Evolutionary conservation across 2,329 filamentous ascomycete genomes (phyloP).

Genomic region (Alternaria brassicae): DNA sequence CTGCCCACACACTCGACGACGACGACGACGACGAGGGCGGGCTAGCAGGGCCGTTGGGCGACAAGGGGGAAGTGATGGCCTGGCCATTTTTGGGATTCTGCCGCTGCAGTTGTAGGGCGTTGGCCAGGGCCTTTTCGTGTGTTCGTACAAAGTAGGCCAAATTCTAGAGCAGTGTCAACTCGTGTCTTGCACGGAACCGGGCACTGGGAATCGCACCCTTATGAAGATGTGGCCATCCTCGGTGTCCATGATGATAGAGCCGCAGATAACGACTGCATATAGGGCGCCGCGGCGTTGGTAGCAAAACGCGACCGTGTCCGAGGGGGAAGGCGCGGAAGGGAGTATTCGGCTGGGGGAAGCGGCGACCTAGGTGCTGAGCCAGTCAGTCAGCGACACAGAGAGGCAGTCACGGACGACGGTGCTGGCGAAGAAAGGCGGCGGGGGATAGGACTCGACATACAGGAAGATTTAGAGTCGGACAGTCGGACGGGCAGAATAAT

Average conservation of each 20-base stretch:
- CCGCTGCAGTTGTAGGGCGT: conserved; percentile 86
- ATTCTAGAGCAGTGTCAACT: conserved; percentile 67
- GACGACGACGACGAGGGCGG: conserved; percentile 67
- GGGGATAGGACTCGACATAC: conserved; percentile 31
- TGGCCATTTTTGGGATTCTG: conserved; percentile 73
- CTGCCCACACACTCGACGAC: conserved; percentile 73
- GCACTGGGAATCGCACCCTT: conserved; percentile 65
- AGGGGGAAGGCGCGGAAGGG: conserved; percentile 14
- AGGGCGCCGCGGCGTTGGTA: conserved; percentile 24
- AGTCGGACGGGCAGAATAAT: conserved; percentile 42
- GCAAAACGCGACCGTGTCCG: conserved; percentile 8
- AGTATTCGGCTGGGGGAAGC: conserved; percentile 31
- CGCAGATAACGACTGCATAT: conserved; percentile 45
- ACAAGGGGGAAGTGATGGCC: conserved; percentile 46
- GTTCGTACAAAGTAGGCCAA: conserved; percentile 95
- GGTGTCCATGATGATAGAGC: conserved; percentile 70
- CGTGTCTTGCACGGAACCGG: conserved; percentile 1
- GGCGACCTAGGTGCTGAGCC: conserved; percentile 28
- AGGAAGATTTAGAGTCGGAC: conserved; percentile 19
- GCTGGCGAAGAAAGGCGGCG: conserved; percentile 21
- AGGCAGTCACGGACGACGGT: conserved; percentile 16
- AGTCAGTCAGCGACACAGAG: conserved; percentile 30
- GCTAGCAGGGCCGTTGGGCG: conserved; percentile 44
- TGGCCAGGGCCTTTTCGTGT: conserved; percentile 95
- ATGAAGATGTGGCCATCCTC: conserved; percentile 91